Base-by-base conservation (phyloP, 495 filamentous ascomycete genomes). In the Xylaria scruposa region DNA sequence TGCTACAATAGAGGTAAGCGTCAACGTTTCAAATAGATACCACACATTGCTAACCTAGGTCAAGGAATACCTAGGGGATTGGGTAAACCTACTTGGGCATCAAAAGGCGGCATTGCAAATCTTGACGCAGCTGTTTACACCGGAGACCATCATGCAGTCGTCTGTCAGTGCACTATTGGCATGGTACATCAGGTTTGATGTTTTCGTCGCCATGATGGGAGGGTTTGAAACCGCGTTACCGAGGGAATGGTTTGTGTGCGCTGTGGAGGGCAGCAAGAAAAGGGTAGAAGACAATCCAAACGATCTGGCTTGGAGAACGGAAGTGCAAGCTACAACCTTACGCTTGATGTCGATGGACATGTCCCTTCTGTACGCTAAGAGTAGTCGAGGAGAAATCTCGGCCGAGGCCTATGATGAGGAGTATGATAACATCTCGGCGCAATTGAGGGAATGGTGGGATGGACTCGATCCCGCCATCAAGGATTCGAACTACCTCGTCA, bases 41-140 rank as follows among this genome's bases (percentile, higher is more conserved):
- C 59, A 54, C 56, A 36, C 21, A 12, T 69, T 74, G 75, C 85
- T 73, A 81, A 82, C 60, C 13, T 53, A 61, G 8, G 58, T 74
- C 31, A 76, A 98, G 95, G 96, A 98, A 82, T 96, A 93, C 75
- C 87, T 97, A 68, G 96, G 96, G 10, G 96, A 99, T 77, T 98
- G 93, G 93, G 88, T 94, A 65, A 97, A 95, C 76, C 85, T 98
- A 54, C 89, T 95, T 77, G 92, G 93, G 42, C 96, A 99, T 81
- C 94, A 97, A 80, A 95, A 91, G 80, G 96, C 95, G 7, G 95
- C 96, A 1, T 88, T 92, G 76, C 88, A 92, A 64, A 87, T 99
- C 72, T 84, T 99, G 54, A 92, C 87, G 4, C 86, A 92, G 72
- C 79, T 97, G 0, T 92, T 92, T 72, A 93, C 91, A 0, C 93